Evolutionary conservation across 176 grass and related monocot genomes (phyloP), one percentile per base, ranked within the genome.

Genomic region (Carex scoparia): DNA sequence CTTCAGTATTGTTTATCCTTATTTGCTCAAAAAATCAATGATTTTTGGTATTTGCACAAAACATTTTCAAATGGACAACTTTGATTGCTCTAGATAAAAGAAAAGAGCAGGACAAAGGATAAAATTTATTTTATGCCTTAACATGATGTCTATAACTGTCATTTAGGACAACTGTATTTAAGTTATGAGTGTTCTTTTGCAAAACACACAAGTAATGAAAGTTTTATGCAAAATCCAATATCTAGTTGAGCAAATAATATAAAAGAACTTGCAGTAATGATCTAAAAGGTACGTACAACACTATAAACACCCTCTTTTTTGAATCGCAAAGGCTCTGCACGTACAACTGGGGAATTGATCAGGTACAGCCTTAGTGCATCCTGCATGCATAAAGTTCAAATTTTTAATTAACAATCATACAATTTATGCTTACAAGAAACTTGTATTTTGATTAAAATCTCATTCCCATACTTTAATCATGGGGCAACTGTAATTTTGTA

Each of bases 321-420:
- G 87, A 99, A 99, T 60, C 93, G 80, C 72, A 99, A 92, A 84
- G 93, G 86, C 81, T 99, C 96, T 0, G 96, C 96, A 33, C 93
- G 93, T 77, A 99, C 96, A 75, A 99, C 96, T 67, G 96, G 96
- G 11, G 96, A 99, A 83, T 99, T 99, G 64, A 99, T 90, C 79
- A 99, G 88, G 83, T 99, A 99, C 27, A 99, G 71, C 82, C 96
- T 88, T 84, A 99, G 87, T 58, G 96, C 91, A 95, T 99, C 96
- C 96, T 99, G 91, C 19, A 82, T 15, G 80, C 84, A 81, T 15
- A 72, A 75, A 87, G 79, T 12, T 44, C 1, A 79, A 78, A 3
- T 58, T 71, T 61, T 74, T 31, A 59, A 82, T 69, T 59, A 83
- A 40, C 48, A 80, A 63, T 15, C n/a, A 35, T n/a, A 56, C 58